Percentiles rank a stretch among this genome's conserved stretches.
phyloP scores from a whole-genome alignment of 768 basidiomycete genomes.

The Amanita pseudoporphyria region DNA sequence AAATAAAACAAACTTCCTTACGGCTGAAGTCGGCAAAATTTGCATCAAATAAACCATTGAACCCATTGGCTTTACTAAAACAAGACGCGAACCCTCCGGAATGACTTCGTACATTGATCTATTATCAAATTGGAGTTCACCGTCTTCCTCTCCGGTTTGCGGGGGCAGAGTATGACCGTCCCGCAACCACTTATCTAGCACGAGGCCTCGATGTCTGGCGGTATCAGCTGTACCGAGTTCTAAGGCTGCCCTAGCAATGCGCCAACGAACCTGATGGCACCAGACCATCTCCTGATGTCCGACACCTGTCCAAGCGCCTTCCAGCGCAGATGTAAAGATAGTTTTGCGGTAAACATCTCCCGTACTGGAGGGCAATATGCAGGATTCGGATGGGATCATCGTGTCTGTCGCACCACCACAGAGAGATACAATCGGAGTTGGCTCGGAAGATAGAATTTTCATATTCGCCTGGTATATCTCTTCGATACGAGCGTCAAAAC shows the following conservation, averaged over 20 bases:
- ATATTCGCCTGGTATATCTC: constrained; percentile 49
- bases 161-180: constrained; percentile 44
- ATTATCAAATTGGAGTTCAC: constrained; percentile 9
- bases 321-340: constrained; percentile 78
- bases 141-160: not conserved
- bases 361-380: constrained; percentile 40
- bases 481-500: constrained; percentile 77
- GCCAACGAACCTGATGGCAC: constrained; percentile 96
- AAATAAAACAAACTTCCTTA: constrained; percentile 38
- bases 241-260: constrained; percentile 69
- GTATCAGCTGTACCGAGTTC: constrained; percentile 40
- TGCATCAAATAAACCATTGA: constrained; percentile 45
- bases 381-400: constrained; percentile 88
- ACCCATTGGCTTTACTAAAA: constrained; percentile 32
- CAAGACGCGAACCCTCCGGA: constrained; percentile 26
- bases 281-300: constrained; percentile 97
- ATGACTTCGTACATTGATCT: constrained; percentile 27
- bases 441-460: constrained; percentile 27
- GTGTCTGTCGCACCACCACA: constrained; percentile 90
- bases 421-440: constrained; percentile 71
- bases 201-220: constrained; percentile 18
- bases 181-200: constrained; percentile 61
- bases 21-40: constrained; percentile 15
- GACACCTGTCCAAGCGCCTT: constrained; percentile 92
- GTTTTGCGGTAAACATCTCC: constrained; percentile 38